Conservation (phyloP, 768 basidiomycete genomes). For the Panellus pusillus region DNA sequence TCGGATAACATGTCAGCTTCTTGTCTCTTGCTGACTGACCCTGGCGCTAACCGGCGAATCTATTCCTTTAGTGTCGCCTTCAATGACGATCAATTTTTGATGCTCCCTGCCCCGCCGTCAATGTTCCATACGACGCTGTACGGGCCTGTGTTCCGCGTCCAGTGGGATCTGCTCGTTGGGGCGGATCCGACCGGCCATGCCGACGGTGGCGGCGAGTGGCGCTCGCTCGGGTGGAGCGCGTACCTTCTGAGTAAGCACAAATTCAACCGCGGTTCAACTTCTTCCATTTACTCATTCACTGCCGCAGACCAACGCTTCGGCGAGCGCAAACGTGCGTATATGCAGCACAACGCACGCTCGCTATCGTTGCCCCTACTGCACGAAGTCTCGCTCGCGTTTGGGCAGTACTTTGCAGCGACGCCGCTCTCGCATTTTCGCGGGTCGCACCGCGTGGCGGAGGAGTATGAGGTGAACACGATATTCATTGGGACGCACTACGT, state of each 20-base stretch:
- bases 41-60: not conserved
- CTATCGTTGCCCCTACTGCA: constrained; percentile 33
- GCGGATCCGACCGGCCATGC: constrained; percentile 22
- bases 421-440: constrained; percentile 34
- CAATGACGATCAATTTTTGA: constrained; percentile 45
- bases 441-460: constrained; percentile 25
- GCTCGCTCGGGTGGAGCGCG: constrained; percentile 35
- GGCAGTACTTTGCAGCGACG: constrained; percentile 29
- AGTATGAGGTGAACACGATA: constrained; percentile 33
- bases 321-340: constrained; percentile 35
- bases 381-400: constrained; percentile 34
- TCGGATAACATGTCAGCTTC: constrained; percentile 29
- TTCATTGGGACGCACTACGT: constrained; percentile 33
- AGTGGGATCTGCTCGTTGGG: constrained; percentile 31
- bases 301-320: constrained; percentile 36
- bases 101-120: constrained; percentile 27
- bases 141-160: constrained; percentile 39
- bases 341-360: constrained; percentile 39
- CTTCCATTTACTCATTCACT: not conserved
- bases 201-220: constrained; percentile 36
- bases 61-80: constrained; percentile 23
- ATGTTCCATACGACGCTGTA: constrained; percentile 36
- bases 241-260: constrained; percentile 31
- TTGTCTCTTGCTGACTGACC: not conserved
- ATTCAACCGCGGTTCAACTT: not conserved